These are phyloP conservation scores for Blastomyces percursus DNA, from an alignment of 2,329 filamentous ascomycete genomes.

Conservation along the genomic window DNA sequence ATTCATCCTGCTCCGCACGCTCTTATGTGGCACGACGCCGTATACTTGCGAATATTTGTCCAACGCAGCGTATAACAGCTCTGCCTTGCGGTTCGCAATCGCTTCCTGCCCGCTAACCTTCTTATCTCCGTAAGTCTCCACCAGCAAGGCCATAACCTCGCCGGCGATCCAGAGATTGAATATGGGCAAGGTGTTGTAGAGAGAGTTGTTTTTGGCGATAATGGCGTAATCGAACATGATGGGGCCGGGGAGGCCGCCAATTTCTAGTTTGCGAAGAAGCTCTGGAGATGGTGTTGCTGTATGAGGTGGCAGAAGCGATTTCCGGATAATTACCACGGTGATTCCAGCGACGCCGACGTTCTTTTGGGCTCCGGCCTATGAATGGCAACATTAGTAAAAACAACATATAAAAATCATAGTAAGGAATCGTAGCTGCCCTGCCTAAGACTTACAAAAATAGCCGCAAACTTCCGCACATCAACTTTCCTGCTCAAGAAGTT, in stretches of 20 bases:
- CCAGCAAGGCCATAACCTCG: constrained; percentile 70
- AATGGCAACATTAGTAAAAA: constrained; percentile 2
- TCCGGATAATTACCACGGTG: constrained; percentile 75
- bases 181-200: constrained; percentile 93
- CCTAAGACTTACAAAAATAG: constrained; percentile 59
- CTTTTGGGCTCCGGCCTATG: constrained; percentile 69
- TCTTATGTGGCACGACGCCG: constrained; percentile 63
- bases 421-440: background rate
- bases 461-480: constrained; percentile 65
- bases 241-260: constrained; percentile 55
- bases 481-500: constrained; percentile 80
- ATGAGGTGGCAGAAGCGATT: constrained; percentile 61
- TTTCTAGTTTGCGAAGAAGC: constrained; percentile 60
- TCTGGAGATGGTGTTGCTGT: constrained; percentile 54
- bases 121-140: constrained; percentile 50
- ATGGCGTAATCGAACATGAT: constrained; percentile 73
- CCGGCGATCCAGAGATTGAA: constrained; percentile 88
- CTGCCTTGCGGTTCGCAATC: constrained; percentile 62
- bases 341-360: constrained; percentile 81
- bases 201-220: constrained; percentile 81
- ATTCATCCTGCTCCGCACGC: constrained; percentile 78
- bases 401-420: background rate
- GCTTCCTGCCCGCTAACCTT: constrained; percentile 69
- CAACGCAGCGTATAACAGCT: constrained; percentile 63
- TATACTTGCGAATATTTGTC: constrained; percentile 67